Conservation (phyloP, 495 filamentous ascomycete species). For the Trichoderma virens region DNA sequence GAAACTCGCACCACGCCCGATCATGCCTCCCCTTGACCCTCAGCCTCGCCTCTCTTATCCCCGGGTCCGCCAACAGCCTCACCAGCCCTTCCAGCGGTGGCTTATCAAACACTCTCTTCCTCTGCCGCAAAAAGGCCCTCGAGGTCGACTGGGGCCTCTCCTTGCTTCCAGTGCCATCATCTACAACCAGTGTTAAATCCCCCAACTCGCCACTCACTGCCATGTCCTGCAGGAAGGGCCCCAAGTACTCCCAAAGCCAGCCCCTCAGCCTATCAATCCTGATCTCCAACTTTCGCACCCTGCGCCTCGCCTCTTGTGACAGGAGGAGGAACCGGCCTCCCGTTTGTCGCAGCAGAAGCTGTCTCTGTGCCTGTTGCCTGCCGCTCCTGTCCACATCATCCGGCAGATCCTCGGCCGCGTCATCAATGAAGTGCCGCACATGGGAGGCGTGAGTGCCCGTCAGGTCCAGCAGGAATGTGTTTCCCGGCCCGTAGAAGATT, state of each 20-base stretch:
- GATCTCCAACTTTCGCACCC: neutral
- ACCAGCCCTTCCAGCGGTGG: constrained; percentile 5
- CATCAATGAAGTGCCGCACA: neutral
- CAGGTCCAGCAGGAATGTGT: constrained; percentile 8
- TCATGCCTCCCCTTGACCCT: neutral
- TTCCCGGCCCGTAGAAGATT: constrained; percentile 18
- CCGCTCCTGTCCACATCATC: neutral
- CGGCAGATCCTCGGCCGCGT: neutral
- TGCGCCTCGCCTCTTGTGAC: neutral
- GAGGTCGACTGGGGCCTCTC: neutral
- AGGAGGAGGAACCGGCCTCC: neutral
- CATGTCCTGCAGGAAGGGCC: constrained; percentile 1
- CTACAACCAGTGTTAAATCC: neutral
- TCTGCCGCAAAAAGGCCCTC: neutral
- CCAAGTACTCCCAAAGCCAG: neutral
- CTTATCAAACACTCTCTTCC: neutral
- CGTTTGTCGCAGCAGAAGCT: neutral
- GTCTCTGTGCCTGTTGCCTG: neutral
- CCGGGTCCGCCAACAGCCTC: constrained; percentile 9
- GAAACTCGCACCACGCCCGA: constrained; percentile 8
- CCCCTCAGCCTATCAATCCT: constrained; percentile 5
- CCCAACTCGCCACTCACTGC: neutral
- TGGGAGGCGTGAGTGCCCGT: neutral
- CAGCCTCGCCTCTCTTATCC: neutral
- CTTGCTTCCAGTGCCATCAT: neutral